phyloP scores from a whole-genome alignment of 2,329 filamentous ascomycete species.

The Cladophialophora psammophila region DNA sequence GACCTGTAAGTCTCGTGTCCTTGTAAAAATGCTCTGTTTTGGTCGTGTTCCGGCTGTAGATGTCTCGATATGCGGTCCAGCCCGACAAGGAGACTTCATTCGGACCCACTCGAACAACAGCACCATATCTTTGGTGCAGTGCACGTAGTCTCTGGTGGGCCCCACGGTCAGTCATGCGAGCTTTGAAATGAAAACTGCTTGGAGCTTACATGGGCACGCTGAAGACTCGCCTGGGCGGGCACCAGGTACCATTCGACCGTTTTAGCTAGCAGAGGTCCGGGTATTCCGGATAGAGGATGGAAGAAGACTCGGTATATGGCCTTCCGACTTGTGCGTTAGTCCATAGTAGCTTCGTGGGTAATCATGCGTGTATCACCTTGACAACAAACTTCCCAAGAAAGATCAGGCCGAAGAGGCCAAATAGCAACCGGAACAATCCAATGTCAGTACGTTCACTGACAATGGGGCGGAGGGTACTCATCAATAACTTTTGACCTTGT shows the following conservation, averaged over 20 bases:
- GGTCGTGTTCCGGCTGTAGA: conserved; percentile 19
- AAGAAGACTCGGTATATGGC: conserved; percentile 26
- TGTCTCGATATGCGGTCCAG: conserved; percentile 21
- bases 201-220: too few species aligned
- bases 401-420: too few species aligned
- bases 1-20: conserved; percentile 1
- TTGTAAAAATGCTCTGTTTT: conserved; percentile 21
- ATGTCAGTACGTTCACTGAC: too few species aligned
- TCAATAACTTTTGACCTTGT: too few species aligned
- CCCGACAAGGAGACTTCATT: conserved; percentile 53
- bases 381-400: too few species aligned
- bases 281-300: conserved; percentile 22
- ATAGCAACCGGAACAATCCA: too few species aligned
- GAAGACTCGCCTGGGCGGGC: conserved; percentile 18
- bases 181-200: too few species aligned
- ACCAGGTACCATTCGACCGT: conserved; percentile 16
- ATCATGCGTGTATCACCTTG: too few species aligned
- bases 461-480: too few species aligned
- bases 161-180: too few species aligned
- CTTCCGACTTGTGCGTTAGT: too few species aligned
- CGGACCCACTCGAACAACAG: conserved; percentile 52
- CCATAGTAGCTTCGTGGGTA: too few species aligned
- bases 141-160: conserved; percentile 26
- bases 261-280: conserved; percentile 26
- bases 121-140: conserved; percentile 49